phyloP scores from a whole-genome alignment of 1,284 basidiomycete genomes.

The Microbotryum intermedium region DNA sequence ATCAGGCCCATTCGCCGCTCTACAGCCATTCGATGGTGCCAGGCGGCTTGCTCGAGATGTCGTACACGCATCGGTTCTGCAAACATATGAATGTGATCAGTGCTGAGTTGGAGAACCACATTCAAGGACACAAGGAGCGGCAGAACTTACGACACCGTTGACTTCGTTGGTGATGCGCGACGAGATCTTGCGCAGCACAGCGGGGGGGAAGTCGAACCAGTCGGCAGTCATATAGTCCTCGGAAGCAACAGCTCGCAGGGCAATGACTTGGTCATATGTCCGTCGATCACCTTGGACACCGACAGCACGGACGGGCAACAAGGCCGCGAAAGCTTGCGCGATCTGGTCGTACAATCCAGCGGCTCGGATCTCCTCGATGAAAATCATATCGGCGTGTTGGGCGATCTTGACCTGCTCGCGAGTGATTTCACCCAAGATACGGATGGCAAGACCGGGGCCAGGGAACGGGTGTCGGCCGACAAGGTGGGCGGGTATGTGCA shows the following conservation, averaged over 20 bases:
- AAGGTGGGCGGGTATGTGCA: slow-evolving; percentile 83
- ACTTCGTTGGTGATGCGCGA: slow-evolving; percentile 98
- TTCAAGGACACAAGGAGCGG: slow-evolving; percentile 14
- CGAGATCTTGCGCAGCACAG: slow-evolving; percentile 82
- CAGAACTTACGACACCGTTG: slow-evolving; percentile 36
- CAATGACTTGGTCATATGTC: slow-evolving; percentile 90
- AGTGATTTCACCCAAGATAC: slow-evolving; percentile 90
- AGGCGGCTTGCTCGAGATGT: slow-evolving; percentile 96
- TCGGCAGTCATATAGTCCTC: slow-evolving; percentile 98
- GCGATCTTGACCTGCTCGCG: slow-evolving; percentile 85
- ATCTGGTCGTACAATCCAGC: slow-evolving; percentile 91
- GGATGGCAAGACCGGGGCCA: slow-evolving; percentile 96
- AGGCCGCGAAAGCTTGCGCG: slow-evolving; percentile 91
- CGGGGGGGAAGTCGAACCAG: slow-evolving; percentile 89
- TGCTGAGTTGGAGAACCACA: not conserved
- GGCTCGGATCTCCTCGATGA: slow-evolving; percentile 93
- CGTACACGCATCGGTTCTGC: slow-evolving; percentile 79
- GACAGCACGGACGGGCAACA: slow-evolving; percentile 93
- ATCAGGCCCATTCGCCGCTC: not conserved
- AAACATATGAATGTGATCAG: not conserved
- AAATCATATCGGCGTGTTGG: slow-evolving; percentile 93
- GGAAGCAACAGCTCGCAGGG: slow-evolving; percentile 78
- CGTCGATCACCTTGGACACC: slow-evolving; percentile 96
- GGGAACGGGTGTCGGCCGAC: slow-evolving; percentile 99
- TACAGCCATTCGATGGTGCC: slow-evolving; percentile 48